These are phyloP conservation scores for Lentinula boryana DNA, from an alignment of 768 basidiomycete genomes.

Conservation along the genomic window DNA sequence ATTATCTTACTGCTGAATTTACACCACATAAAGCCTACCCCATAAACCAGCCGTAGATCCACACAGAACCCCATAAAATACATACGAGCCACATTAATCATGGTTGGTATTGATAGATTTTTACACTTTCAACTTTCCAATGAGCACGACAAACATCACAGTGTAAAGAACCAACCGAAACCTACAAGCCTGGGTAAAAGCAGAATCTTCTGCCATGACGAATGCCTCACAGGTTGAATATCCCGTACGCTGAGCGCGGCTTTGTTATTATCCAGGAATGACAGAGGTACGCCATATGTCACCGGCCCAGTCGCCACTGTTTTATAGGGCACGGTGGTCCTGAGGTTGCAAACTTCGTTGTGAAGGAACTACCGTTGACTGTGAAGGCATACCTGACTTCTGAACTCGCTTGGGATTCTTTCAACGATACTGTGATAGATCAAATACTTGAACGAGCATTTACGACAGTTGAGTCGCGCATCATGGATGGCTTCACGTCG, in stretches of 20 bases:
- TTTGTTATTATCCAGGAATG: conserved; percentile 79
- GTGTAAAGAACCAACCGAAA: conserved; percentile 14
- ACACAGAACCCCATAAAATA: background rate
- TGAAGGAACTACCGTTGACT: background rate
- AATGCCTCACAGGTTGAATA: conserved; percentile 76
- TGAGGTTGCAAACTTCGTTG: background rate
- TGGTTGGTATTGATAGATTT: conserved; percentile 52
- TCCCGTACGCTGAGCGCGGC: conserved; percentile 81
- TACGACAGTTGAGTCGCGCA: background rate
- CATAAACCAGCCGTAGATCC: too few relatives aligned
- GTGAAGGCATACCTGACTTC: background rate
- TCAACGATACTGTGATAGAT: background rate
- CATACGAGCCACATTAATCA: background rate
- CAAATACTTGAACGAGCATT: background rate
- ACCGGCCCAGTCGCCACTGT: conserved; percentile 86
- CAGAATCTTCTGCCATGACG: conserved; percentile 63
- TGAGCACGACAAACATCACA: conserved; percentile 17
- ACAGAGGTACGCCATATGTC: conserved; percentile 69
- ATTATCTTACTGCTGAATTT: too few relatives aligned
- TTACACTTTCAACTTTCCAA: conserved; percentile 72
- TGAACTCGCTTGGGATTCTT: background rate
- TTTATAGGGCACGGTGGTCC: background rate
- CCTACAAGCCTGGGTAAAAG: conserved; percentile 77
- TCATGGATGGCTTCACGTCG: background rate
- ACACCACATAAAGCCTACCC: too few relatives aligned